Evolutionary conservation across 2,329 filamentous ascomycete species (phyloP).

Genomic region (Fusarium chaquense): DNA sequence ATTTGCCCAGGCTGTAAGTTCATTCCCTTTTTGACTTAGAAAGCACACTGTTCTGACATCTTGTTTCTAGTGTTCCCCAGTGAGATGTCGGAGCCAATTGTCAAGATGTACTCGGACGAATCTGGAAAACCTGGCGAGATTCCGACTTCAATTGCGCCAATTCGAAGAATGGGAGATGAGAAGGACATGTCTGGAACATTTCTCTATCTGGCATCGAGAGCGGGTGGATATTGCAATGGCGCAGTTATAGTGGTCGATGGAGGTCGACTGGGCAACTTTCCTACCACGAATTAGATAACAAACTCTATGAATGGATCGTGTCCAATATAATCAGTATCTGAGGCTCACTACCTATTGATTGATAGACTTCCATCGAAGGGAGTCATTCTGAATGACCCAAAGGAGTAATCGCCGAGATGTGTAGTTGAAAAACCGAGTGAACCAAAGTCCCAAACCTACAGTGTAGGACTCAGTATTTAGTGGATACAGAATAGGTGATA

Average conservation of each 20-base stretch:
- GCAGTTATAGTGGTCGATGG: constrained; percentile 35
- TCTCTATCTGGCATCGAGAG: constrained; percentile 34
- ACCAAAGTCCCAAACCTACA: background rate
- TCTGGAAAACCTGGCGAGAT: constrained; percentile 25
- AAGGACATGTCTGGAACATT: constrained; percentile 37
- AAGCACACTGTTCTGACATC: background rate
- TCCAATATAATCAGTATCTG: background rate
- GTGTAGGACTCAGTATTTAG: background rate
- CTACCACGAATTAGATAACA: constrained; percentile 21
- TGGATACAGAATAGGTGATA: background rate
- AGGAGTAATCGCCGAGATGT: background rate
- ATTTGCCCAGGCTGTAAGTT: constrained; percentile 35
- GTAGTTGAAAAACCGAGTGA: background rate
- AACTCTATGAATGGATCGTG: background rate
- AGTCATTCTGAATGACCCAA: background rate
- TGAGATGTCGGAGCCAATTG: constrained; percentile 39
- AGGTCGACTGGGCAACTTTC: constrained; percentile 34
- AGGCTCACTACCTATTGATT: background rate
- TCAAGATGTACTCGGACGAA: constrained; percentile 31
- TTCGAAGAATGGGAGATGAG: constrained; percentile 36
- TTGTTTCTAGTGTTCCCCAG: constrained; percentile 29
- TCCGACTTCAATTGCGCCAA: constrained; percentile 20
- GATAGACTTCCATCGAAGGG: background rate
- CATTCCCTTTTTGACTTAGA: rapidly evolving
- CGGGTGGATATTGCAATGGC: constrained; percentile 38